Conservation (phyloP, 306 rosid genomes). For the Ochetophila trinervis region DNA sequence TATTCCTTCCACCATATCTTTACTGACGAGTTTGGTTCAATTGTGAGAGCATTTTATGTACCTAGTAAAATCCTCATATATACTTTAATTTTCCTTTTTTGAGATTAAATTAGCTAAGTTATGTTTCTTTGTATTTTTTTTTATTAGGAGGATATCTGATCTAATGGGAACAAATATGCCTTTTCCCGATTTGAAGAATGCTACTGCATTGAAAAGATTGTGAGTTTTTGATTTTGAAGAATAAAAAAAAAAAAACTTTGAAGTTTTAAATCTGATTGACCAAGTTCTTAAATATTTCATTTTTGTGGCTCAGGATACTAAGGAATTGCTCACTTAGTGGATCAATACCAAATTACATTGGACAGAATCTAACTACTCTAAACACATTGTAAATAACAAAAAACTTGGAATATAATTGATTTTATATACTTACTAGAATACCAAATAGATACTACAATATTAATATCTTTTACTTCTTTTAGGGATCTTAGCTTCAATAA, state of each 20-base stretch:
- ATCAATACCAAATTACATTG: conserved; percentile 38
- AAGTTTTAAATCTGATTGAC: too few relatives aligned
- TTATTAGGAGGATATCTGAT: conserved; percentile 74
- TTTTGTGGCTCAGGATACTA: conserved; percentile 45
- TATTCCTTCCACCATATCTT: conserved; percentile 26
- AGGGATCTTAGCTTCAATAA: conserved; percentile 33
- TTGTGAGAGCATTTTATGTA: conserved; percentile 17
- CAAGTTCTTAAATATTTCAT: conserved; percentile 10
- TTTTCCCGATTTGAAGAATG: conserved; percentile 53
- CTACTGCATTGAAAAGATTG: conserved; percentile 36
- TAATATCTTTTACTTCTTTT: neutral
- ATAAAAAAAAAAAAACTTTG: too few relatives aligned
- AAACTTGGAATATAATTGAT: too few relatives aligned
- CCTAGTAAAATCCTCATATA: too few relatives aligned
- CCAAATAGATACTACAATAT: too few relatives aligned
- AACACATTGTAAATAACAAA: conserved; percentile 28
- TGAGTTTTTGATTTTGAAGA: conserved; percentile 28
- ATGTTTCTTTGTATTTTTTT: neutral
- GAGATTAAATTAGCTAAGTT: too few relatives aligned
- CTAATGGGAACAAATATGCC: conserved; percentile 48
- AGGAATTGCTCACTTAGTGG: conserved; percentile 62
- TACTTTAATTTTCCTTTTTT: too few relatives aligned
- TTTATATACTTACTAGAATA: too few relatives aligned
- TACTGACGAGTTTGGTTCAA: neutral
- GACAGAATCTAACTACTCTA: conserved; percentile 5